Base-by-base conservation (phyloP, 176 grass and related monocot genomes). In the Aegilops tauschii region DNA sequence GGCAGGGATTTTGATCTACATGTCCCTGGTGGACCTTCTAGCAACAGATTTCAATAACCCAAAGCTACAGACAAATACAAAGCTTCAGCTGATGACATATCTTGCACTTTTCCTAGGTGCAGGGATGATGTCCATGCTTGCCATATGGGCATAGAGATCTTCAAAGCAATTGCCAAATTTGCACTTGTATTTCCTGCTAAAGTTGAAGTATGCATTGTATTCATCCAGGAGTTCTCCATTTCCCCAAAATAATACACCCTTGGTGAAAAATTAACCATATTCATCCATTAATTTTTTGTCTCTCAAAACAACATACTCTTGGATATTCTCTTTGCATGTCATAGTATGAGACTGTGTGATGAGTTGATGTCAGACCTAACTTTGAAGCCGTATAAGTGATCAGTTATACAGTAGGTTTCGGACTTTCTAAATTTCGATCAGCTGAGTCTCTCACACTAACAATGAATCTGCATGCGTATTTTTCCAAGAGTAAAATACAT, bases 1-100 rank as follows among this genome's bases (percentile, higher is more conserved):
- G 8, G 93, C 96, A 62, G 93, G 96, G 44, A 98, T 98, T 86
- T 89, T 98, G 54, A 94, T 98, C 78, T 98, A 98, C 79, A 96
- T 98, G 96, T 90, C 96, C 65, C 92, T 98, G 30, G 96, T 98
- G 40, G 96, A 98, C 82, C 90, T 98, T 81, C 81, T 98, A 75
- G 96, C 96, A 30, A 90, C 93, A 82, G 93, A 98, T 89, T 98
- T 98, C 79, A 96, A 85, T 58, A 93, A 96, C 20, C 92, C 72
- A 16, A 94, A 91, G 91, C 84, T 98, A 58, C 96, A 98, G 73
- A 96, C 87, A 16, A 96, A 98, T 31, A 90, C 70, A 76, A 92
- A 88, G 84, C 96, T 98, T 70, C 96, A 96, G 87, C 73, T 96
- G 9, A 88, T 88, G 79, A 86, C 90, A 52, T 91, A 96, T 62